phyloP scores from a whole-genome alignment of 805 yeast species.

The Candida qinlingensis region DNA sequence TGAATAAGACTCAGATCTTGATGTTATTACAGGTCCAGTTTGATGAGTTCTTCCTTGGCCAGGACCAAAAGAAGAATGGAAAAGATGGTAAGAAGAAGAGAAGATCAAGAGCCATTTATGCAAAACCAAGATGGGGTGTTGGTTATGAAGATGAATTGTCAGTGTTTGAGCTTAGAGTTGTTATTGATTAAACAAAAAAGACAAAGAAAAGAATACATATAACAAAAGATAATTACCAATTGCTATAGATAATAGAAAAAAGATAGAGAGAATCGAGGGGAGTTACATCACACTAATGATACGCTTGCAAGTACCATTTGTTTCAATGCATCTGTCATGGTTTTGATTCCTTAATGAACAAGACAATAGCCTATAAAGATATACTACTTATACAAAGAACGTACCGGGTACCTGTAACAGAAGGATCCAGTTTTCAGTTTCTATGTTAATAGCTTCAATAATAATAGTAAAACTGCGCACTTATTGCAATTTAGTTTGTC shows the following conservation, averaged over 20 bases:
- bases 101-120: conserved; percentile 5
- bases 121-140: conserved; percentile 20
- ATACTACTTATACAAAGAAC: too few species aligned
- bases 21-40: conserved; percentile 10
- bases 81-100: conserved; percentile 6
- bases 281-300: too few species aligned
- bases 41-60: conserved; percentile 9
- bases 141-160: conserved; percentile 19
- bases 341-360: too few species aligned
- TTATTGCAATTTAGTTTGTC: too few species aligned
- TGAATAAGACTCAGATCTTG: conserved; percentile 6
- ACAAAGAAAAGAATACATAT: not conserved
- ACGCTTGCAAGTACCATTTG: too few species aligned
- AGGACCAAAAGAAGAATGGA: not conserved
- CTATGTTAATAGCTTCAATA: too few species aligned
- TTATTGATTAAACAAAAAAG: not conserved
- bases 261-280: not conserved
- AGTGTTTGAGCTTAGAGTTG: conserved; percentile 10
- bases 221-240: not conserved
- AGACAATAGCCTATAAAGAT: too few species aligned
- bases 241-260: not conserved
- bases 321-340: too few species aligned
- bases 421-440: too few species aligned
- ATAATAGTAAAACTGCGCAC: too few species aligned
- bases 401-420: too few species aligned